These are phyloP conservation scores for Fusarium heterosporum DNA, from an alignment of 2,329 filamentous ascomycete species.

Conservation along the genomic window DNA sequence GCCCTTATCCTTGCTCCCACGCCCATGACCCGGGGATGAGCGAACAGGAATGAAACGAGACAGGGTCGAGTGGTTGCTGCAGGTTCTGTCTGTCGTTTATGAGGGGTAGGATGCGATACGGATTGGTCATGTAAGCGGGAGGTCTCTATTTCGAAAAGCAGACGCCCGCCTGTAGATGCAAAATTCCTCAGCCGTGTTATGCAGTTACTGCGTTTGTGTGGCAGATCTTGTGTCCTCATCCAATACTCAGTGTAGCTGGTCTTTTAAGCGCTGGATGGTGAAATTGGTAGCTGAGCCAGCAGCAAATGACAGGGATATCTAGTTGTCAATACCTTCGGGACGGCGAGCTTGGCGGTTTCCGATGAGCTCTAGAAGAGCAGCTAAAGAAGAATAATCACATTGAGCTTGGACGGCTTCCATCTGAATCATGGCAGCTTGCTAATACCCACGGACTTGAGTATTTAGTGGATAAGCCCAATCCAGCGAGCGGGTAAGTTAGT, in stretches of 20 bases:
- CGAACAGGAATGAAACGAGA: conserved; percentile 30
- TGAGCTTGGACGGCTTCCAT: background rate
- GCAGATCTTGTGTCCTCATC: conserved; percentile 26
- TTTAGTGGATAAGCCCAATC: no score
- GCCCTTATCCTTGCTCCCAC: background rate
- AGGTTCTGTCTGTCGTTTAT: conserved; percentile 20
- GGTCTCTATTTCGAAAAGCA: background rate
- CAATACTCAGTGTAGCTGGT: conserved; percentile 18
- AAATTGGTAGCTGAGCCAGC: conserved; percentile 14
- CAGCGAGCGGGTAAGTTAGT: no score
- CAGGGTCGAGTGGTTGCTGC: conserved; percentile 17
- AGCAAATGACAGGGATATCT: conserved; percentile 6
- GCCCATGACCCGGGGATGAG: conserved; percentile 33
- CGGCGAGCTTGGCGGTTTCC: conserved; percentile 15
- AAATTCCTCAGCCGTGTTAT: conserved; percentile 3
- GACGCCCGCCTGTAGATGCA: conserved; percentile 12
- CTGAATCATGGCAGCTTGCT: conserved; percentile 1
- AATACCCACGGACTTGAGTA: no score
- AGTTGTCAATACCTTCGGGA: conserved; percentile 14
- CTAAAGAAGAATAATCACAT: background rate
- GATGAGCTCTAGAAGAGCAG: background rate
- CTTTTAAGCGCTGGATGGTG: conserved; percentile 16
- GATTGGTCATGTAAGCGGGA: conserved; percentile 34
- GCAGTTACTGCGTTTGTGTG: conserved; percentile 16
- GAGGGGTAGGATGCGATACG: conserved; percentile 28